Percentiles rank a stretch among this genome's conserved stretches.
These are phyloP conservation scores for Ilex paraguariensis DNA, from an alignment of 305 asterid species.

Conservation along the genomic window DNA sequence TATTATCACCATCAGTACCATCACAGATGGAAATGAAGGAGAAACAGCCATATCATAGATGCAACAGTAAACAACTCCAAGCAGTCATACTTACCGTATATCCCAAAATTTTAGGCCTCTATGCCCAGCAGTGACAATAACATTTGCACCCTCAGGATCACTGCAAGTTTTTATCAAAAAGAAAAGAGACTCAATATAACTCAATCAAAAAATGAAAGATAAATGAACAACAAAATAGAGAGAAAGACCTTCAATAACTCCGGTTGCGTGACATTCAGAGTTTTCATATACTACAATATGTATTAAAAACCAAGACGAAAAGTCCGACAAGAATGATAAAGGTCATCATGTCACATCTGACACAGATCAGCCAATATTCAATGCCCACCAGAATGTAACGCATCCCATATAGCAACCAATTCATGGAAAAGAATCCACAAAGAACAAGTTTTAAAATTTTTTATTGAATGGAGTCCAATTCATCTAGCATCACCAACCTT, in stretches of 20 bases:
- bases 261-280: no score
- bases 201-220: background rate
- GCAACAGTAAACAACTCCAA: no score
- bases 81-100: conserved; percentile 49
- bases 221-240: no score
- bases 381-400: no score
- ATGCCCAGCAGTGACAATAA: conserved; percentile 60
- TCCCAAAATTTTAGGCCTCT: conserved; percentile 93
- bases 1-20: background rate
- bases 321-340: no score
- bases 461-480: conserved; percentile 3
- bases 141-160: conserved; percentile 50
- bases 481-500: conserved; percentile 44
- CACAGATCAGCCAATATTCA: no score
- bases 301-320: no score
- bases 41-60: background rate
- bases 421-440: background rate
- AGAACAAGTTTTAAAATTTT: background rate
- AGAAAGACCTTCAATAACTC: no score
- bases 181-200: conserved; percentile 8
- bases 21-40: conserved; percentile 8
- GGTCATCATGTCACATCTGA: no score
- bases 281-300: no score
- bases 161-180: conserved; percentile 37
- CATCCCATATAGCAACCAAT: background rate